Conservation (phyloP, 1,139 yeast genomes). For the Lodderomyces parapsilosis region DNA sequence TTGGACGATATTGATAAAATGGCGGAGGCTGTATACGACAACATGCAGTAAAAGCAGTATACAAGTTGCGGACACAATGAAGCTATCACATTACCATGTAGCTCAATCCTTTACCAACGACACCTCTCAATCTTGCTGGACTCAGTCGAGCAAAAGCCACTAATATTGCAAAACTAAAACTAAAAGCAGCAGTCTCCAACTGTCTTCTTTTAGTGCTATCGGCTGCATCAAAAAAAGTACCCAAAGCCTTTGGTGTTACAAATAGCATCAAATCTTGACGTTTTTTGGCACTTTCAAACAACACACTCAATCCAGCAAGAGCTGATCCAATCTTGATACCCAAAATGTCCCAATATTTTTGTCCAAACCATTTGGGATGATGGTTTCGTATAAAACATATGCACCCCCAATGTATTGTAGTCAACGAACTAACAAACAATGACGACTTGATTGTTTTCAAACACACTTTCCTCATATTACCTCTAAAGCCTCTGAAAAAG, state of each 20-base stretch:
- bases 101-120: constrained; percentile 25
- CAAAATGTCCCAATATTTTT: constrained; percentile 24
- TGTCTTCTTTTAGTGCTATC: constrained; percentile 19
- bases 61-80: neutral
- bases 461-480: constrained; percentile 11
- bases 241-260: constrained; percentile 39
- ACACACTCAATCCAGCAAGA: constrained; percentile 35
- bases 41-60: neutral
- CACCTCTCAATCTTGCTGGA: constrained; percentile 24
- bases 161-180: constrained; percentile 32
- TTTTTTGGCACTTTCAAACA: constrained; percentile 32
- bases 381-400: constrained; percentile 37
- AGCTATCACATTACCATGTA: constrained; percentile 10
- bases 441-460: constrained; percentile 29
- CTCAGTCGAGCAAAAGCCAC: constrained; percentile 21
- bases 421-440: constrained; percentile 35
- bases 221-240: constrained; percentile 27
- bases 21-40: constrained; percentile 49
- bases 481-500: constrained; percentile 15
- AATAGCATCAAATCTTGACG: constrained; percentile 42
- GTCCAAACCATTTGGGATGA: constrained; percentile 18
- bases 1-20: constrained; percentile 52
- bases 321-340: constrained; percentile 34
- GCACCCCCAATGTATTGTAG: constrained; percentile 36
- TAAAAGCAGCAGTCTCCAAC: constrained; percentile 26